Base-by-base conservation (phyloP, 1,284 basidiomycete genomes). In the Mycena citricolor region DNA sequence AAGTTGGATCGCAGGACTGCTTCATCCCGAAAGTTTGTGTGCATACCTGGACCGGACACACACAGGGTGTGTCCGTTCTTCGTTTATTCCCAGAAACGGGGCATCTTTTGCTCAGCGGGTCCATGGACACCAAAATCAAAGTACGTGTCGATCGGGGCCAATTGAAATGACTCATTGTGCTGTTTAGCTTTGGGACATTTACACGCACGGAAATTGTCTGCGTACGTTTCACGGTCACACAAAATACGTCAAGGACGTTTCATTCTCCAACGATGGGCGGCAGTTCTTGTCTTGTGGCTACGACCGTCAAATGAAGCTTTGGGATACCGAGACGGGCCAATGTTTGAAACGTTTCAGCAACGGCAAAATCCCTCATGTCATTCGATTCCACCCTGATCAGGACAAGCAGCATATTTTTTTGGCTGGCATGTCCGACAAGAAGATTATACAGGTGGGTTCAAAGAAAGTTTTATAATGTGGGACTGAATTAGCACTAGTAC, bases 101-200 rank as follows among this genome's bases (percentile, higher is more conserved):
- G 0, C 97, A 99, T 68, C 71, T 99, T 22, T 64, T 99, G 51
- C 79, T 99, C 47, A 94, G 90, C 60, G 94, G 86, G 1, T 94
- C 91, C 44, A 95, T 98, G 92, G 97, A 99, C 66, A 97, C 93
- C 8, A 95, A 97, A 65, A 91, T 99, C 71, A 99, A 99, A 76
- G 92, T 87, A 61, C 43, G 78, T 53, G 32, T 40, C 41, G 25
- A n/a, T 16, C 34, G 26, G 21, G 29, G n/a, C 26, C 22, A 26
- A 37, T 35, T 42, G 6, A 10, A 17, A 8, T 38, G 10, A 3
- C 28, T 25, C 26, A 30, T 10, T 17, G 20, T 31, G 14, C 41
- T 52, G 14, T 42, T 26, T 58, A 95, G 91, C 79, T 99, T 29
- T 99, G 97, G 97, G 97, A 99, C 61, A 81, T 98, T 2, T 99